Evolutionary conservation across 495 filamentous ascomycete species (phyloP).

Genomic region (Penicilliopsis zonata): DNA sequence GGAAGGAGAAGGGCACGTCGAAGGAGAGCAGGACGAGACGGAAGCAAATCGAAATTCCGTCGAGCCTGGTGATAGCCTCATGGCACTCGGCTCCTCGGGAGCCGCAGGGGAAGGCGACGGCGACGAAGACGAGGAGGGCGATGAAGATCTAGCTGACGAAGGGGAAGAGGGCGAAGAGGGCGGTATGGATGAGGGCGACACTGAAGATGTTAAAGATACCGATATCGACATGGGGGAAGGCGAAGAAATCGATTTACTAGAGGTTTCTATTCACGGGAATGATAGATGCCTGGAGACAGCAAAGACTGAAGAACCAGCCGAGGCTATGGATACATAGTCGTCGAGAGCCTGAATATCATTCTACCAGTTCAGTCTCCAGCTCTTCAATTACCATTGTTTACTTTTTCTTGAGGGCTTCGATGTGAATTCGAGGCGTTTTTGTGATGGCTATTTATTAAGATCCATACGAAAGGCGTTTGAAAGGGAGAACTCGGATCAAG

Average conservation of each 20-base stretch:
- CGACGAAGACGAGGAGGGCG: slow-evolving; percentile 9
- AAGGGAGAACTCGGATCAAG: no score
- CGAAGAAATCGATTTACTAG: background rate
- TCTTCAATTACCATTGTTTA: no score
- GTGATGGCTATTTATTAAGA: no score
- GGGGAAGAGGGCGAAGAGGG: slow-evolving; percentile 9
- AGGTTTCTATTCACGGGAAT: background rate
- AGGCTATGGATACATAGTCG: background rate
- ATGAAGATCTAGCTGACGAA: slow-evolving; percentile 7
- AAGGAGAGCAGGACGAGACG: slow-evolving; percentile 11
- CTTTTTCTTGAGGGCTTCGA: no score
- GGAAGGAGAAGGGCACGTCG: slow-evolving; percentile 9
- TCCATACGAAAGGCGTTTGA: no score
- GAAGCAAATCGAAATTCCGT: no score
- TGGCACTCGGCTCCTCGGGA: slow-evolving; percentile 5
- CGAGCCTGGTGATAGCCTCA: slow-evolving; percentile 7
- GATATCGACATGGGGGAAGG: background rate
- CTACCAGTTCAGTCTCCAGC: no score
- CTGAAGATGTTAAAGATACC: slow-evolving; percentile 1
- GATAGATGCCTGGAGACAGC: no score
- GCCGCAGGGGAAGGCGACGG: slow-evolving; percentile 11
- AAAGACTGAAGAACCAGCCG: no score
- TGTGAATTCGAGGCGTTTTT: no score
- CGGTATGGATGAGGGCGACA: background rate
- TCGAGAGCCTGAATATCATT: background rate